Evolutionary conservation across 768 basidiomycete species (phyloP), one percentile per base, ranked within the genome.

Genomic region (Tulasnella sp.): DNA sequence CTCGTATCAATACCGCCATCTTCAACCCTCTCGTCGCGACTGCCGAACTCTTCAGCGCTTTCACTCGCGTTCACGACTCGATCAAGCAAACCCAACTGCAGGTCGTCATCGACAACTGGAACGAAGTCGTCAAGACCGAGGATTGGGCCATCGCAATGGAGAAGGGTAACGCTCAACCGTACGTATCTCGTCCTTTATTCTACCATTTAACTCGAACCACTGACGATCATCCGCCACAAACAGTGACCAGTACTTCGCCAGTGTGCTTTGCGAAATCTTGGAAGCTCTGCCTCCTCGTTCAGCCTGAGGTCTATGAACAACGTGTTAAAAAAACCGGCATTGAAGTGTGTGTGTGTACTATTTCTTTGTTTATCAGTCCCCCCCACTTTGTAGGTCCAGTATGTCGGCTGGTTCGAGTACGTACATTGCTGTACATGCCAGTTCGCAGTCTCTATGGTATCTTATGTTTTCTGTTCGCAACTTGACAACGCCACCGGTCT

Each of bases 41-140:
- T 39, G 45, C 29, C 36, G 75, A 76, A 36, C 75, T 76, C 15
- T 76, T 76, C 75, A 76, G 75, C 75, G 36, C 75, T 4, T 76
- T 76, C 75, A 69, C 31, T 31, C 67, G 75, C 37, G 64, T 71
- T 12, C 68, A 76, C 69, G 67, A 25, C 14, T 45, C 37, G 15
- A 34, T 45, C 37, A 36, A 49, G 22, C 11, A 36, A 3, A 37
- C 34, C 67, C 67, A 68, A 38, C 29, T 76, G 15, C 36, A 34
- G 68, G n/a, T 25, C 12, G 75, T 71, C 25, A 71, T 76, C 75
- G 49, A 71, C 25, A 25, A 36, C 29, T 76, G 75, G 75, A 38
- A 45, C 25, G 54, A 54, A 25, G 25, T 75, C 64, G 73, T 76
- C 15, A 36, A 25, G 36, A n/a, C n/a, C 12, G 25, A 17, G n/a